phyloP scores from a whole-genome alignment of 225 moss, liverwort and hornwort species.

The Bryum argenteum region DNA sequence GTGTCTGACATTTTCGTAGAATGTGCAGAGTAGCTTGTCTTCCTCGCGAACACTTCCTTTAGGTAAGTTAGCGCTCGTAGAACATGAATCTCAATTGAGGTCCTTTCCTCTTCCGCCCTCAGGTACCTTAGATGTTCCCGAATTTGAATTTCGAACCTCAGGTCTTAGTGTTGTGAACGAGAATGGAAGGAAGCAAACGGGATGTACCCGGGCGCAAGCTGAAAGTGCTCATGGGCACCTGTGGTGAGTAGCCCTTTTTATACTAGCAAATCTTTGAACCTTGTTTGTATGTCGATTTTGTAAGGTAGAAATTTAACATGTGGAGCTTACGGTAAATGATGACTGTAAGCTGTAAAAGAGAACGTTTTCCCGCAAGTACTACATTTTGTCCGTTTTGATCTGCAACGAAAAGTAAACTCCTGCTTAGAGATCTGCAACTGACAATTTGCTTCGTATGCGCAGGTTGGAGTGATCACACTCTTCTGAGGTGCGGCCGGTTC shows the following conservation, averaged over 20 bases:
- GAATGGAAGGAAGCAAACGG: slow-evolving; percentile 40
- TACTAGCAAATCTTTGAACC: no score
- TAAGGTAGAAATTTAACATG: no score
- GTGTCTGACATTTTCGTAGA: neutral
- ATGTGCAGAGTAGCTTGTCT: neutral
- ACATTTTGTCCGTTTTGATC: no score
- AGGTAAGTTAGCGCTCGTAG: neutral
- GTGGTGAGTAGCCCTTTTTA: slow-evolving; percentile 36
- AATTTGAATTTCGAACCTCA: neutral
- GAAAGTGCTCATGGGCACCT: slow-evolving; percentile 66
- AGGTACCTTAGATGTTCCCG: neutral
- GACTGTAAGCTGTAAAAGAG: no score
- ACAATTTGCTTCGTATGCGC: neutral
- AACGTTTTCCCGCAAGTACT: neutral
- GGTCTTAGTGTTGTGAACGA: slow-evolving; percentile 3
- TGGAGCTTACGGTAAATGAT: no score
- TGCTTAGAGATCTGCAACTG: neutral
- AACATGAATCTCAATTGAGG: neutral
- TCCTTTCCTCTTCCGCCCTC: neutral
- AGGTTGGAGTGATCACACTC: slow-evolving; percentile 88
- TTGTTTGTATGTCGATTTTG: no score
- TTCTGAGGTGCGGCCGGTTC: slow-evolving; percentile 73
- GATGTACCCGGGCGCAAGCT: slow-evolving; percentile 42
- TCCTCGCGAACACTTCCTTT: neutral
- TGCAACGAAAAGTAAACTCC: neutral